Conservation (phyloP, 1,284 basidiomycete genomes). For the Sanghuangporus sanghuang region DNA sequence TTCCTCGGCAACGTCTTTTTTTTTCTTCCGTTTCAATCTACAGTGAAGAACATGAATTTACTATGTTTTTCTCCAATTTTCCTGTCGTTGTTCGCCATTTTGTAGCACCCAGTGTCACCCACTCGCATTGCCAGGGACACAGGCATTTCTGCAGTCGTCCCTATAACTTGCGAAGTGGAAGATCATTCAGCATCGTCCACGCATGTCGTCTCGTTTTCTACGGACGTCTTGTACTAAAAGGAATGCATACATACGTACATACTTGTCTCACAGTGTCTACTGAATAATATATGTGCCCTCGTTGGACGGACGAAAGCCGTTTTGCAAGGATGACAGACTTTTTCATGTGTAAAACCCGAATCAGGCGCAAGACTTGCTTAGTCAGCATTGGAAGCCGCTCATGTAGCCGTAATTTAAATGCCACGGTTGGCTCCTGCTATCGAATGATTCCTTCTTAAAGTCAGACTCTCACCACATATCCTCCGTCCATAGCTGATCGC, state of each 20-base stretch:
- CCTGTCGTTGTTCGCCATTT: neutral
- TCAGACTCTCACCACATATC: slow-evolving; percentile 8
- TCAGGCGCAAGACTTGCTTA: neutral
- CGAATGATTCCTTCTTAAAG: slow-evolving; percentile 6
- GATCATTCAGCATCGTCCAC: slow-evolving; percentile 27
- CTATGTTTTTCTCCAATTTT: neutral
- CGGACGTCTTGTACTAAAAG: slow-evolving; percentile 29
- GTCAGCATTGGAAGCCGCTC: neutral
- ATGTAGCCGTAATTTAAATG: slow-evolving; percentile 12
- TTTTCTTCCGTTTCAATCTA: too few relatives aligned
- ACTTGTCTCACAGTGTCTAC: neutral
- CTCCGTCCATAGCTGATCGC: neutral
- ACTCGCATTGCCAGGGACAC: slow-evolving; percentile 32
- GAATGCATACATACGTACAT: slow-evolving; percentile 9
- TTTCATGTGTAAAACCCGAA: neutral
- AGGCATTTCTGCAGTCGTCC: slow-evolving; percentile 29
- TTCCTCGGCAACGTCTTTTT: neutral
- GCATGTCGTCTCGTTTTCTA: slow-evolving; percentile 24
- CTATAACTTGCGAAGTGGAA: slow-evolving; percentile 31
- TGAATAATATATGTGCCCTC: neutral
- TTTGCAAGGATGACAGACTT: neutral
- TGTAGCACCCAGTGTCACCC: slow-evolving; percentile 10
- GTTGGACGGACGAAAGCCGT: neutral
- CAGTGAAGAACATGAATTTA: neutral
- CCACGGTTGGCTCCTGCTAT: slow-evolving; percentile 7